Percentiles rank a stretch among this genome's conserved stretches.
Evolutionary conservation across 352 stramenopile species (phyloP).

Genomic region (Phytophthora nicotianae): DNA sequence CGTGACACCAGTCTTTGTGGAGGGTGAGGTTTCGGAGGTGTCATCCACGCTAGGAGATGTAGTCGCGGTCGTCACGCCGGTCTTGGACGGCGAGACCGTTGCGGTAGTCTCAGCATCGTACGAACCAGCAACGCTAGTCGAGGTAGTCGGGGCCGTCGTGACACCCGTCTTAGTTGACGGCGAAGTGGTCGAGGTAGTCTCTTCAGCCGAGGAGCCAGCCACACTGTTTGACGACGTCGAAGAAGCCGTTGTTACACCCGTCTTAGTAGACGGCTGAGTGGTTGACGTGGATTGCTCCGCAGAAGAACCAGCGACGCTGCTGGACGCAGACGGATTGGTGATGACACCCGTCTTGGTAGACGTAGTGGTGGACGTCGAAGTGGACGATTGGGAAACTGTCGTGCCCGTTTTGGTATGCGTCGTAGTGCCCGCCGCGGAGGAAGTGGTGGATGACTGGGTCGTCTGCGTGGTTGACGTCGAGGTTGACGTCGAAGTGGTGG

Average conservation of each 20-base stretch:
- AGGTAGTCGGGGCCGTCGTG: constrained; percentile 11
- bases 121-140: constrained; percentile 6
- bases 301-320: constrained; percentile 5
- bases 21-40: constrained; percentile 1
- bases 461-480: constrained; percentile 13
- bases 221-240: constrained; percentile 4
- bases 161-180: constrained; percentile 5
- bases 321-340: constrained; percentile 1
- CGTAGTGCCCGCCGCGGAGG: constrained; percentile 6
- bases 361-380: constrained; percentile 24
- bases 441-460: constrained; percentile 16
- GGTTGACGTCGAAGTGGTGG: constrained; percentile 19
- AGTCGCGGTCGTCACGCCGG: constrained; percentile 11
- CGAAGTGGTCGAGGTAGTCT: background rate
- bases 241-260: background rate
- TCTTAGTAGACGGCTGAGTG: background rate
- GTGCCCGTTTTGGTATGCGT: constrained; percentile 28
- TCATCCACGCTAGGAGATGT: constrained; percentile 8
- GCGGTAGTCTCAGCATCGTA: constrained; percentile 1
- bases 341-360: constrained; percentile 12
- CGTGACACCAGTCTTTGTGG: background rate
- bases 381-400: constrained; percentile 25
- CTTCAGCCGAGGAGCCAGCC: background rate
- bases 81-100: constrained; percentile 5
- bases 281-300: constrained; percentile 4